These are phyloP conservation scores for Colletotrichum viniferum DNA, from an alignment of 2,329 filamentous ascomycete species.

Conservation along the genomic window DNA sequence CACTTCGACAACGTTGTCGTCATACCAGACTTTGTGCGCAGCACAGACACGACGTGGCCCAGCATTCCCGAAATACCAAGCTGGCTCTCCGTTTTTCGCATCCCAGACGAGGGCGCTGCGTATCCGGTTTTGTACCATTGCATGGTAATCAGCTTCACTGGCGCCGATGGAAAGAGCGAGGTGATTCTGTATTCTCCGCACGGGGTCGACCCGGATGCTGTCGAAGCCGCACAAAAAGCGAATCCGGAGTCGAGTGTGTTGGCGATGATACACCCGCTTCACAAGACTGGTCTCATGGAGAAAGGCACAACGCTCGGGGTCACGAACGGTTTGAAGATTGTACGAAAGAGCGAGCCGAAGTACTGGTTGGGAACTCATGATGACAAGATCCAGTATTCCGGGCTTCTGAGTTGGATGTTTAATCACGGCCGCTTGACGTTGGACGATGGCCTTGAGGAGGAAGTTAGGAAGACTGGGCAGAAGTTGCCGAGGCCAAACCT, in stretches of 20 bases:
- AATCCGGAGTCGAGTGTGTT: not conserved
- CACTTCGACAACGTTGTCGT: not conserved
- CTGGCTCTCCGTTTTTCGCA: not conserved
- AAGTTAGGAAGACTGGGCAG: not conserved
- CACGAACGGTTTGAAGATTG: not conserved
- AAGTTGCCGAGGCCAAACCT: not conserved
- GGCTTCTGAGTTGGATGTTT: not conserved
- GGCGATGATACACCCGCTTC: not conserved
- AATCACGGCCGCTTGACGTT: not conserved
- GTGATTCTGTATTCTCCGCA: not conserved
- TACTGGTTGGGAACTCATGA: slow-evolving; percentile 7
- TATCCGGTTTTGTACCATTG: not conserved
- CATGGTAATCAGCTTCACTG: not conserved
- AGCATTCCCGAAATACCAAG: not conserved
- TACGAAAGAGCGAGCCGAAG: not conserved
- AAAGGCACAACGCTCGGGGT: not conserved
- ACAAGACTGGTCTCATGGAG: not conserved
- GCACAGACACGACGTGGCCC: not conserved
- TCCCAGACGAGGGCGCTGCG: not conserved
- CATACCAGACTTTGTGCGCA: not conserved
- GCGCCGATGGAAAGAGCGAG: not conserved
- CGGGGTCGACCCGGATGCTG: not conserved
- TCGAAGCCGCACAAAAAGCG: not conserved
- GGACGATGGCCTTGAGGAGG: not conserved
- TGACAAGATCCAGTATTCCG: not conserved